Conservation (phyloP, 1,139 yeast species). For the Protomyces inouyei region DNA sequence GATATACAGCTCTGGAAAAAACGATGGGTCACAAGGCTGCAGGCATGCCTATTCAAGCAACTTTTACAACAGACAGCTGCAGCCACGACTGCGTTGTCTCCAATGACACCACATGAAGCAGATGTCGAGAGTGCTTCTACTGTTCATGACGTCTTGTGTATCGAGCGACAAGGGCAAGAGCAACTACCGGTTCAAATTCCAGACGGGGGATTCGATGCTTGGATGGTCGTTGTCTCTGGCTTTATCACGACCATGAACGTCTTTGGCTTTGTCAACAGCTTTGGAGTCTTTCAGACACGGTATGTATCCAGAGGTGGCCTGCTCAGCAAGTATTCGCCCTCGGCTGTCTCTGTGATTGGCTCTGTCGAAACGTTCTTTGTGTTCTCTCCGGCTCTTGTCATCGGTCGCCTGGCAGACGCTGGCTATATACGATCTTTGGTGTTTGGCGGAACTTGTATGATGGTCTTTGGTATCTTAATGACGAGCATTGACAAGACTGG, state of each 20-base stretch:
- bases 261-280: slow-evolving; percentile 33
- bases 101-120: no score
- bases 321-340: slow-evolving; percentile 42
- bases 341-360: slow-evolving; percentile 61
- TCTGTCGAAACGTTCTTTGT: slow-evolving; percentile 53
- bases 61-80: no score
- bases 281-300: slow-evolving; percentile 50
- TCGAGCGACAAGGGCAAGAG: no score
- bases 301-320: slow-evolving; percentile 44
- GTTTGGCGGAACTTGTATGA: slow-evolving; percentile 48
- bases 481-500: slow-evolving; percentile 46
- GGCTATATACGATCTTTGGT: slow-evolving; percentile 36
- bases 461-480: slow-evolving; percentile 50
- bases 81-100: no score
- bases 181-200: slow-evolving; percentile 42
- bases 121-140: no score
- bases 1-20: no score
- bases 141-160: no score
- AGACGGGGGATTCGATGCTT: slow-evolving; percentile 56
- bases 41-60: no score
- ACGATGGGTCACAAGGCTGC: no score
- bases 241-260: slow-evolving; percentile 35
- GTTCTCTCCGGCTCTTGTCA: slow-evolving; percentile 52
- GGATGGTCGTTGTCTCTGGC: slow-evolving; percentile 38
- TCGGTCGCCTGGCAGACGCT: slow-evolving; percentile 57